phyloP scores from a whole-genome alignment of 177 flowering plant species.

The Vitis hybrid region DNA sequence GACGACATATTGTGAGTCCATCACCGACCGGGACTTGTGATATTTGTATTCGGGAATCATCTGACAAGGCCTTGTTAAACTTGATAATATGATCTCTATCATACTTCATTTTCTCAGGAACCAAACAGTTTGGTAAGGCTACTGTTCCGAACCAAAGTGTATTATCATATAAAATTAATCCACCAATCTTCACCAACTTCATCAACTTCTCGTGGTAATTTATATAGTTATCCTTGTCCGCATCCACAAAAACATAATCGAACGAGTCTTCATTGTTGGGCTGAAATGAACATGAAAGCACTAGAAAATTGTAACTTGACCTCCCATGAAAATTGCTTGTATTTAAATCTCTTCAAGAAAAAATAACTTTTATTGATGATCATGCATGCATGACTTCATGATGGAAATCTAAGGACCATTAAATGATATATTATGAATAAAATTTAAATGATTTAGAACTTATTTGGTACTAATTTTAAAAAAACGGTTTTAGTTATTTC shows the following conservation, averaged over 20 bases:
- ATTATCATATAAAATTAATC: slow-evolving; percentile 42
- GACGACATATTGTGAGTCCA: too few relatives aligned
- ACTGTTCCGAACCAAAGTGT: slow-evolving; percentile 56
- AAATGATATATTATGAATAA: too few relatives aligned
- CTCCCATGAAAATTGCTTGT: not conserved
- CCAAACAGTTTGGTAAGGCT: slow-evolving; percentile 23
- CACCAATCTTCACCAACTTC: slow-evolving; percentile 51
- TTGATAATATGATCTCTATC: slow-evolving; percentile 14
- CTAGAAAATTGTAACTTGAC: too few relatives aligned
- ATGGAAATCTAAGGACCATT: too few relatives aligned
- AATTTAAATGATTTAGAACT: too few relatives aligned
- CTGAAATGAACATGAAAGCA: slow-evolving; percentile 17
- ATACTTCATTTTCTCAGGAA: not conserved
- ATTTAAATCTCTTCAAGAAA: too few relatives aligned
- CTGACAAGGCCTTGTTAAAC: slow-evolving; percentile 22
- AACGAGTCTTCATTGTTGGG: slow-evolving; percentile 29
- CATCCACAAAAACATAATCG: slow-evolving; percentile 58
- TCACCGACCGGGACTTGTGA: too few relatives aligned
- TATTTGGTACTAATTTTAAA: too few relatives aligned
- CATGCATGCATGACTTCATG: too few relatives aligned
- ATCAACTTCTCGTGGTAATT: slow-evolving; percentile 50
- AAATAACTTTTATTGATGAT: too few relatives aligned
- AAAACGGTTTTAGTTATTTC: rapidly evolving
- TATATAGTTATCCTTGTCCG: slow-evolving; percentile 41
- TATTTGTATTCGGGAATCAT: slow-evolving; percentile 30